A percentile compares a stretch with the other conserved stretches of the same genome.
phyloP scores from a whole-genome alignment of 139 green algal species.

The Closterium sp. region DNA sequence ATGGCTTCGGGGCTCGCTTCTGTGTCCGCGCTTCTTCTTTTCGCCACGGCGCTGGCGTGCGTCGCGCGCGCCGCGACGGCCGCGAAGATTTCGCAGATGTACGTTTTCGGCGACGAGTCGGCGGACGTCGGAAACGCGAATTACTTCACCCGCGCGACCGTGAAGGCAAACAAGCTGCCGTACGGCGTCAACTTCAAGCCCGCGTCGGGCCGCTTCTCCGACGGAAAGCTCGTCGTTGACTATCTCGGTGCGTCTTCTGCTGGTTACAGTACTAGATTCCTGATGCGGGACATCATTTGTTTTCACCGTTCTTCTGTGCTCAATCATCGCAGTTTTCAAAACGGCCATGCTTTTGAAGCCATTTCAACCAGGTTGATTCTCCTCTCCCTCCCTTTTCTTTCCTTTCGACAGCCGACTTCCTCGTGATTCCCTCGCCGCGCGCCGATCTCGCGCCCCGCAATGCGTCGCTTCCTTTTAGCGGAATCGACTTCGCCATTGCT shows the following conservation, averaged over 20 bases:
- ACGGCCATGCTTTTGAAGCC: too few species aligned
- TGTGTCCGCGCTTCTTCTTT: not conserved
- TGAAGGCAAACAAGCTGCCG: not conserved
- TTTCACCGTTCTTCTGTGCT: too few species aligned
- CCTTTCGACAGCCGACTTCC: not conserved
- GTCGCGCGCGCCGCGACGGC: not conserved
- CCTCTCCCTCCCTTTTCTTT: not conserved
- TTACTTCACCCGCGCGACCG: not conserved
- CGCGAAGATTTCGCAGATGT: constrained; percentile 2
- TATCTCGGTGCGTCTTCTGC: not conserved
- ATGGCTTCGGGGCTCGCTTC: not conserved
- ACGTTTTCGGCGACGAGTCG: constrained; percentile 9
- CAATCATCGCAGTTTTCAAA: too few species aligned
- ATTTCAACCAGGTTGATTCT: too few species aligned
- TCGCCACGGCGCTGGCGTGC: not conserved
- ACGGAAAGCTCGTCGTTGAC: constrained; percentile 12
- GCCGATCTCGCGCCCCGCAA: not conserved
- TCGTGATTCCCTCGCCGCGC: not conserved
- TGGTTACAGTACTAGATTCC: too few species aligned
- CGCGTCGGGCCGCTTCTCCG: constrained; percentile 3
- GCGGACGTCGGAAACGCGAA: constrained; percentile 16
- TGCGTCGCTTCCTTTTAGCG: not conserved
- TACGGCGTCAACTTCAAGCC: constrained; percentile 11
- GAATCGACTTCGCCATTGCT: not conserved
- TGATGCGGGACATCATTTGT: too few species aligned